Evolutionary conservation across 208 protist genomes (phyloP).

Genomic region (Leishmania turanica): DNA sequence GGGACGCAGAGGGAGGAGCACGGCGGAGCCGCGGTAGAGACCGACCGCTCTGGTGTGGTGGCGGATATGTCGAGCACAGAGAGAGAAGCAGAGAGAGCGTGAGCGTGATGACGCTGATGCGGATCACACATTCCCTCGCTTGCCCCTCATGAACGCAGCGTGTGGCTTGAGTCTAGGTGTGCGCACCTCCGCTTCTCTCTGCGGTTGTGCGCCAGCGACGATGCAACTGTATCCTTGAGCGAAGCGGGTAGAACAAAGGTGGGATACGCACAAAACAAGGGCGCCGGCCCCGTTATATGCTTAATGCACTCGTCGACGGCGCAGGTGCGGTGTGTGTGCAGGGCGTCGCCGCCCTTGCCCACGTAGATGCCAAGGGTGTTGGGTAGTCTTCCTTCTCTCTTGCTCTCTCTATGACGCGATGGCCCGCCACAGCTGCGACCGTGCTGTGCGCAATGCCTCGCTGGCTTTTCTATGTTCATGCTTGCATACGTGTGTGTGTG

Average conservation of each 20-base stretch:
- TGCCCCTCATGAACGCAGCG: background rate
- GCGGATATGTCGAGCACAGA: background rate
- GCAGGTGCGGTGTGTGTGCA: background rate
- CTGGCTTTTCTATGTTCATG: background rate
- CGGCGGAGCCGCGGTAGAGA: background rate
- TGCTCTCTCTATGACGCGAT: conserved; percentile 4
- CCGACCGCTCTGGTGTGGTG: background rate
- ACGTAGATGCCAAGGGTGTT: background rate
- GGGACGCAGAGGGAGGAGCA: background rate
- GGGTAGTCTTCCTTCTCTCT: background rate
- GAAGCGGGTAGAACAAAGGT: background rate
- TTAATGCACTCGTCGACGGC: background rate
- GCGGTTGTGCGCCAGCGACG: background rate
- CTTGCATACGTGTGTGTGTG: background rate
- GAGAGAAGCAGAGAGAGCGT: background rate
- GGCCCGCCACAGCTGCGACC: background rate
- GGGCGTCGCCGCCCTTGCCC: background rate
- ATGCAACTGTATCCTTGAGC: background rate
- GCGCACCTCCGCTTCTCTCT: background rate
- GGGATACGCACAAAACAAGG: background rate
- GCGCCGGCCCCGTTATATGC: background rate
- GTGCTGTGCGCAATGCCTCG: background rate
- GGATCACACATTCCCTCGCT: background rate
- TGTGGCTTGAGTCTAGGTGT: background rate
- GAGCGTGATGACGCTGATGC: background rate